Conservation (phyloP, 148 eudicot species). For the Beta vulgaris region DNA sequence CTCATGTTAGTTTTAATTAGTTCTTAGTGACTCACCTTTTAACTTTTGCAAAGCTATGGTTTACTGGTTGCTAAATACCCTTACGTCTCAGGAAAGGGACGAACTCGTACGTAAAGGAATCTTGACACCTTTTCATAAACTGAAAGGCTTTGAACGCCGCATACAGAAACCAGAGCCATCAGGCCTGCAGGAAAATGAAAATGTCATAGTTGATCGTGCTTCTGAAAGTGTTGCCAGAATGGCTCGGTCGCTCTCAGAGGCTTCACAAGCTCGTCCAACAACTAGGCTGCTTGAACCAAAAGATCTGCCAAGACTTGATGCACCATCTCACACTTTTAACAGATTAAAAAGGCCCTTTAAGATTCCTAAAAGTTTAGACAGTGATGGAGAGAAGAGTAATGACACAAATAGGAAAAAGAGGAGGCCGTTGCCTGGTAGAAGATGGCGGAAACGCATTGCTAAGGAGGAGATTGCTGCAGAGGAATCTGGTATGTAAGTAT, state of each 20-base stretch:
- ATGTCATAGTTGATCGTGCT: conserved; percentile 42
- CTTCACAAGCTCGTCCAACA: conserved; percentile 82
- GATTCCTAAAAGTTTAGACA: conserved; percentile 38
- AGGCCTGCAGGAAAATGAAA: conserved; percentile 29
- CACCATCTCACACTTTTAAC: conserved; percentile 68
- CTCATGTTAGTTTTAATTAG: not conserved
- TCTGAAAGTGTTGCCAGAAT: conserved; percentile 67
- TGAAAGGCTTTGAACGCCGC: conserved; percentile 90
- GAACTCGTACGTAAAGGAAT: conserved; percentile 88
- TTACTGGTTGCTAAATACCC: conserved; percentile 20
- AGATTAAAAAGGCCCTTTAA: conserved; percentile 58
- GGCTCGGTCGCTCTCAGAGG: conserved; percentile 64
- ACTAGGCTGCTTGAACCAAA: conserved; percentile 70
- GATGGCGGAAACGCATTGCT: conserved; percentile 68
- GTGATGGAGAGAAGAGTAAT: conserved; percentile 44
- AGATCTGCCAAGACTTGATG: conserved; percentile 69
- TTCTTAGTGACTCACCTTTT: not conserved
- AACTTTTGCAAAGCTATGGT: conserved; percentile 6
- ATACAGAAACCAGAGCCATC: conserved; percentile 63
- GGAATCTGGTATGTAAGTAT: conserved; percentile 50
- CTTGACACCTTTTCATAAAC: conserved; percentile 92
- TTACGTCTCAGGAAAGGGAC: conserved; percentile 80
- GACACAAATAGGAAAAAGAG: conserved; percentile 50
- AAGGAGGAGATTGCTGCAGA: conserved; percentile 42
- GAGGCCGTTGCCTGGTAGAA: conserved; percentile 79